Evolutionary conservation across 768 basidiomycete species (phyloP), one percentile per base, ranked within the genome.

Genomic region (Galerina marginata): DNA sequence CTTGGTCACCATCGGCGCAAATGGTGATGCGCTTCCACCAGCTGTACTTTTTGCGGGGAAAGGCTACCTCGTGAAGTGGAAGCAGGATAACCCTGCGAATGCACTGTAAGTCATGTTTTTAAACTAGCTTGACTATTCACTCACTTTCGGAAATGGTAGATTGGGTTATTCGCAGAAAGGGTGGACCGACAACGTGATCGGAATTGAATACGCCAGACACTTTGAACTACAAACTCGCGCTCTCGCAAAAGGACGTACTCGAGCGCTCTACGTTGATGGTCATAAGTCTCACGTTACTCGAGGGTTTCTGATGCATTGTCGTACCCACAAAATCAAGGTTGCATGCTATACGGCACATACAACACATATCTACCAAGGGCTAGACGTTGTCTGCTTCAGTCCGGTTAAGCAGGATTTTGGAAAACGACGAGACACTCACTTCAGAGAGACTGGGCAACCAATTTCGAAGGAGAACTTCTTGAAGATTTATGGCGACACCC

Each of bases 331-430:
- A 2, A 82, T 84, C n/a, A 57, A 70, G 16, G 64, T 83, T 2
- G 61, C 83, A 0, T 79, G 77, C 59, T 83, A 83, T 67, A 81
- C 79, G 11, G 62, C 81, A 20, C 81, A 84, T 60, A 56, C 67
- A 3, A 82, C 78, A 0, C 83, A 84, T 60, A 56, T 78, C 38
- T 79, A 77, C 52, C 81, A 82, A 60, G 77, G 75, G 0, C 73
- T 80, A 23, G 79, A 83, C 61, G 72, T 83, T 36, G 75, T 75
- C 2, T 65, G 60, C n/a, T 65, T 68, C 44, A 37, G 16, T 3
- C 33, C 62, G 2, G 55, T 81, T 9, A 81, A 82, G 63, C 15
- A 40, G 1, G 58, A 37, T 20, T 74, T 51, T n/a, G 29, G 38
- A 14, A 23, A 68, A 50, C 58, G 62, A n/a, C 56, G 49, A 11